phyloP scores from a whole-genome alignment of 2,329 filamentous ascomycete species.

The Penicillium sp. region DNA sequence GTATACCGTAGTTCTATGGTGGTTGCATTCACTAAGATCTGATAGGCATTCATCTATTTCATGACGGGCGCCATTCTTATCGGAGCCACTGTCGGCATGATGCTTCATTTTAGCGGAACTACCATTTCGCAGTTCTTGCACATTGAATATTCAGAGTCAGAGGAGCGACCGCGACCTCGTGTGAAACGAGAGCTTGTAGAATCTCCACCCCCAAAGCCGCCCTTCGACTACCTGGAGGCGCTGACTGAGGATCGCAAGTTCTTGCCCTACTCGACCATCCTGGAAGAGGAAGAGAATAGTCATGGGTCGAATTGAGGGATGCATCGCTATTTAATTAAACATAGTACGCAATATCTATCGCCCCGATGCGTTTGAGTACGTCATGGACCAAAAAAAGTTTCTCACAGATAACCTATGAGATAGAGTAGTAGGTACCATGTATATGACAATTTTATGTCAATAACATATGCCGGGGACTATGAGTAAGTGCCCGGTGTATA shows the following conservation, averaged over 20 bases:
- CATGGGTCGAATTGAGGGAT: slow-evolving; percentile 14
- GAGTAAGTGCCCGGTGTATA: too few relatives aligned
- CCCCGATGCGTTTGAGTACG: too few relatives aligned
- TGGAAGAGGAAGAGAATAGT: slow-evolving; percentile 34
- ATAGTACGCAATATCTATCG: background rate
- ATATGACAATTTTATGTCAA: too few relatives aligned
- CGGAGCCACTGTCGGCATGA: slow-evolving; percentile 60
- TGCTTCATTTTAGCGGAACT: slow-evolving; percentile 56
- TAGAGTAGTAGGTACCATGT: too few relatives aligned
- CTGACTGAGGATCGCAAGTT: slow-evolving; percentile 14
- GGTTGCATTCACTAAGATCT: slow-evolving; percentile 1
- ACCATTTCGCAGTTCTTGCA: slow-evolving; percentile 51
- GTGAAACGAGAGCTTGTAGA: slow-evolving; percentile 7
- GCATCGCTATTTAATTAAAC: background rate
- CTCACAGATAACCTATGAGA: too few relatives aligned
- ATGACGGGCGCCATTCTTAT: slow-evolving; percentile 57
- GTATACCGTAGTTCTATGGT: background rate
- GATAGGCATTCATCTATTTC: slow-evolving; percentile 20
- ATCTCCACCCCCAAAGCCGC: slow-evolving; percentile 1
- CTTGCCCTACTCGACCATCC: slow-evolving; percentile 26
- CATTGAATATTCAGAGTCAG: slow-evolving; percentile 25
- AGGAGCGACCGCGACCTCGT: background rate
- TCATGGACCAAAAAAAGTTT: too few relatives aligned
- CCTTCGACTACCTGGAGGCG: slow-evolving; percentile 17
- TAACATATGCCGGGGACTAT: too few relatives aligned